phyloP scores from a whole-genome alignment of 352 stramenopile species.

The Blastocystis sp. region DNA sequence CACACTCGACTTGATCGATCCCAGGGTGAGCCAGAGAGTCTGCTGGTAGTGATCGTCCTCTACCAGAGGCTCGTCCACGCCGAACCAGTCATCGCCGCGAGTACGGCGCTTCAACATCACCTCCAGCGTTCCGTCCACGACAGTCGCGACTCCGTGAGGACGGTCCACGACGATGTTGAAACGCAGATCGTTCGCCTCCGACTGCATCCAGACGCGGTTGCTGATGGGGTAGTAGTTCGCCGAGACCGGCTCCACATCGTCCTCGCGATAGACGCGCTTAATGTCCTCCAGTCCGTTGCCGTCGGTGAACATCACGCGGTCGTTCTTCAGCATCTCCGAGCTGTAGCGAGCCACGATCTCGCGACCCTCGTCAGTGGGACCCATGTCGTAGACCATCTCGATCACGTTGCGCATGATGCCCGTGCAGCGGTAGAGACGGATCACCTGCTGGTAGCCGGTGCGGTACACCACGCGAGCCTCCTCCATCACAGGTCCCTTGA shows the following conservation, averaged over 20 bases:
- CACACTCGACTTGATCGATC: conserved; percentile 67
- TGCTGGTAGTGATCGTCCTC: conserved; percentile 71
- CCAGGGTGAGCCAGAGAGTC: conserved; percentile 65
- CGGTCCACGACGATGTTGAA: conserved; percentile 82
- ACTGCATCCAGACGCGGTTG: conserved; percentile 84
- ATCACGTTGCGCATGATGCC: neutral
- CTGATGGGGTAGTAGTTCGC: conserved; percentile 97
- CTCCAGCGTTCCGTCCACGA: conserved; percentile 84
- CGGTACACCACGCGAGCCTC: conserved; percentile 61
- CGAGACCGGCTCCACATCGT: conserved; percentile 73
- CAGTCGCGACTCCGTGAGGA: conserved; percentile 81
- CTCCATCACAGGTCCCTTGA: conserved; percentile 64
- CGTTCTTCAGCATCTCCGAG: conserved; percentile 64
- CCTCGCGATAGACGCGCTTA: conserved; percentile 59
- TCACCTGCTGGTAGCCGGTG: conserved; percentile 25
- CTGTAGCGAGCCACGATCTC: conserved; percentile 88
- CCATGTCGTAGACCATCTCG: conserved; percentile 55
- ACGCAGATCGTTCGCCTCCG: conserved; percentile 70
- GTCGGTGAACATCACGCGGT: conserved; percentile 64
- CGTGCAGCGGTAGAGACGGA: conserved; percentile 4
- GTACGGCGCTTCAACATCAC: conserved; percentile 93
- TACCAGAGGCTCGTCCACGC: conserved; percentile 83
- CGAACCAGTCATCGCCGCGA: conserved; percentile 83
- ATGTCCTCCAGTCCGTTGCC: conserved; percentile 65
- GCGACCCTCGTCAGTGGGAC: conserved; percentile 75